Evolutionary conservation across 345 rosid genomes (phyloP).

Genomic region (Eutrema yunnanense): DNA sequence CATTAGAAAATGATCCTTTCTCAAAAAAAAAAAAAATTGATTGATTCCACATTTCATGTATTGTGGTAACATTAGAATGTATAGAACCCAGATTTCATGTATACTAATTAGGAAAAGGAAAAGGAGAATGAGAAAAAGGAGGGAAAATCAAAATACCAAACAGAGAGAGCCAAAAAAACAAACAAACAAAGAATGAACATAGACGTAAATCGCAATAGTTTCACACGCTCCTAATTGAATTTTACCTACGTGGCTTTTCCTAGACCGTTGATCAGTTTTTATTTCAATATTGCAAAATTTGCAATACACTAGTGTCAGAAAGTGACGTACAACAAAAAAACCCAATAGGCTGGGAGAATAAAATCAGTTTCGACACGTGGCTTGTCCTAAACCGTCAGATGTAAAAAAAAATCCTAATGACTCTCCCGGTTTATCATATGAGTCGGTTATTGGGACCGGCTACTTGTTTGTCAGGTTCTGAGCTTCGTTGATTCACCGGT

Average conservation of each 20-base stretch:
- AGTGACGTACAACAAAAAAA: conserved; percentile 5
- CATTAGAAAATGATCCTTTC: too few relatives aligned
- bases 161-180: background rate
- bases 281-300: background rate
- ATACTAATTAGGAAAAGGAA: too few relatives aligned
- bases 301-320: background rate
- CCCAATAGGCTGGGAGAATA: conserved; percentile 15
- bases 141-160: background rate
- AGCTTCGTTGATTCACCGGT: conserved; percentile 1
- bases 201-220: conserved; percentile 8
- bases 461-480: conserved; percentile 3
- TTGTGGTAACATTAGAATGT: too few relatives aligned
- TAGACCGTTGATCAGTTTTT: background rate
- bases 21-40: too few relatives aligned
- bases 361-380: conserved; percentile 1
- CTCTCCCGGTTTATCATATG: conserved; percentile 21
- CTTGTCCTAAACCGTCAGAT: conserved; percentile 2
- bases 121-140: background rate
- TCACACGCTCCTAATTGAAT: background rate
- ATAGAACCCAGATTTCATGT: too few relatives aligned
- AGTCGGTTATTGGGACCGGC: conserved; percentile 18
- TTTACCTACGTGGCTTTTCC: conserved; percentile 5
- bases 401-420: background rate
- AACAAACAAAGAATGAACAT: conserved; percentile 7
- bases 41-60: too few relatives aligned